Conservation (phyloP, 306 rosid species). For the Herpetospermum pedunculosum region DNA sequence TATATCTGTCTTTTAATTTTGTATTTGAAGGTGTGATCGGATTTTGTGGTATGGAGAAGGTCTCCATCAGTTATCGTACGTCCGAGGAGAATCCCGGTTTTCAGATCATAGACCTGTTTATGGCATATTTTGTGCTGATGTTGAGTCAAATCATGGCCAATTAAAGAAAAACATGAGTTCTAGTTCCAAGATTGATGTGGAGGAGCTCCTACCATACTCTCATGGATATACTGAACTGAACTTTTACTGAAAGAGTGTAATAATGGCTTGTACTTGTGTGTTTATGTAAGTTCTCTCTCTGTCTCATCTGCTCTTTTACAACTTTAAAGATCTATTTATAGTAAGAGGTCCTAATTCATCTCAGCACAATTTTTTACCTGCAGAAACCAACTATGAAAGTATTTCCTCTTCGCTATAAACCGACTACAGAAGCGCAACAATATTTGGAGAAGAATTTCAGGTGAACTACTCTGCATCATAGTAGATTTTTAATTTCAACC, state of each 20-base stretch:
- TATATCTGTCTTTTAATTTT: background rate
- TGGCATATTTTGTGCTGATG: slow-evolving; percentile 94
- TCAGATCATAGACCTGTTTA: slow-evolving; percentile 98
- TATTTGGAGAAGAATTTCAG: background rate
- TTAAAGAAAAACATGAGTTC: slow-evolving; percentile 83
- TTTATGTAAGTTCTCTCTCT: slow-evolving; percentile 5
- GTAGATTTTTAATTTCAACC: background rate
- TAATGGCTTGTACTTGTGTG: background rate
- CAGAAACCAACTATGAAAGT: background rate
- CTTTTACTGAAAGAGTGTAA: slow-evolving; percentile 44
- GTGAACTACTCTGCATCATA: background rate
- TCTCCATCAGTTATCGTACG: slow-evolving; percentile 74
- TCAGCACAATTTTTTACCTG: background rate
- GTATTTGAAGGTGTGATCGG: slow-evolving; percentile 73
- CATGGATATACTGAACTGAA: slow-evolving; percentile 87
- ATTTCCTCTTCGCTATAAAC: background rate
- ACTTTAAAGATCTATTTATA: background rate
- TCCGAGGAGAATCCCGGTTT: slow-evolving; percentile 87
- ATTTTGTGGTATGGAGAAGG: slow-evolving; percentile 97
- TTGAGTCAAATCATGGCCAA: slow-evolving; percentile 59
- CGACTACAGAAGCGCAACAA: background rate
- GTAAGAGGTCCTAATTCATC: background rate
- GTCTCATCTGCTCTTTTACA: background rate
- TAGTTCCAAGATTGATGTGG: slow-evolving; percentile 71
- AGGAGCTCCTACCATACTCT: slow-evolving; percentile 80